These are phyloP conservation scores for Phytophthora uliginosa DNA, from an alignment of 352 stramenopile genomes.

Conservation along the genomic window DNA sequence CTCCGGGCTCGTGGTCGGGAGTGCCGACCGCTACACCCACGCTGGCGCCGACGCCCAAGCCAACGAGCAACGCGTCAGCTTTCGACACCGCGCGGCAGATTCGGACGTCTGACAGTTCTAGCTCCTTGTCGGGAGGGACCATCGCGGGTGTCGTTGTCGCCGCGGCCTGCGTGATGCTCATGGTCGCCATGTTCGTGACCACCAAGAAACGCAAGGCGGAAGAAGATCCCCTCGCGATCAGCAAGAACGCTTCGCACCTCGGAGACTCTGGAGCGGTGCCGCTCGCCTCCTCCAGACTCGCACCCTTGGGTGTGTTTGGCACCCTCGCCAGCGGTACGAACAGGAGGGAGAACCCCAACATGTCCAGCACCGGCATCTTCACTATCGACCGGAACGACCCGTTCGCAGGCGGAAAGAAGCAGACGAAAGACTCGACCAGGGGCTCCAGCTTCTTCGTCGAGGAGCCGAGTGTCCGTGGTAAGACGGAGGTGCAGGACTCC, in stretches of 20 bases:
- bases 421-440: not conserved
- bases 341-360: slow-evolving; percentile 14
- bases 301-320: slow-evolving; percentile 25
- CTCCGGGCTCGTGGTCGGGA: slow-evolving; percentile 10
- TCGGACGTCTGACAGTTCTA: slow-evolving; percentile 4
- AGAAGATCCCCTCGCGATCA: slow-evolving; percentile 16
- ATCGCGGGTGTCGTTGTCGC: slow-evolving; percentile 31
- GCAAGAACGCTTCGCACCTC: slow-evolving; percentile 20
- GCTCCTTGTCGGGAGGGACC: slow-evolving; percentile 12
- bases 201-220: slow-evolving; percentile 20
- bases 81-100: slow-evolving; percentile 28
- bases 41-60: not conserved
- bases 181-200: slow-evolving; percentile 30
- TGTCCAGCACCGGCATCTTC: slow-evolving; percentile 17
- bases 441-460: slow-evolving; percentile 1
- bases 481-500: not conserved
- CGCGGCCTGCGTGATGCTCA: slow-evolving; percentile 28
- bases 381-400: slow-evolving; percentile 6
- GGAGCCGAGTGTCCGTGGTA: not conserved
- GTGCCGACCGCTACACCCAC: slow-evolving; percentile 4
- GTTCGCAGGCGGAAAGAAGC: slow-evolving; percentile 1
- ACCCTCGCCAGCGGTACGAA: slow-evolving; percentile 27
- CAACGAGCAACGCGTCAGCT: slow-evolving; percentile 26
- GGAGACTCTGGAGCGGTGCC: slow-evolving; percentile 22
- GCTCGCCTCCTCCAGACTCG: slow-evolving; percentile 25